Conservation (phyloP, 805 yeast genomes). For the Yarrowia sp. region DNA sequence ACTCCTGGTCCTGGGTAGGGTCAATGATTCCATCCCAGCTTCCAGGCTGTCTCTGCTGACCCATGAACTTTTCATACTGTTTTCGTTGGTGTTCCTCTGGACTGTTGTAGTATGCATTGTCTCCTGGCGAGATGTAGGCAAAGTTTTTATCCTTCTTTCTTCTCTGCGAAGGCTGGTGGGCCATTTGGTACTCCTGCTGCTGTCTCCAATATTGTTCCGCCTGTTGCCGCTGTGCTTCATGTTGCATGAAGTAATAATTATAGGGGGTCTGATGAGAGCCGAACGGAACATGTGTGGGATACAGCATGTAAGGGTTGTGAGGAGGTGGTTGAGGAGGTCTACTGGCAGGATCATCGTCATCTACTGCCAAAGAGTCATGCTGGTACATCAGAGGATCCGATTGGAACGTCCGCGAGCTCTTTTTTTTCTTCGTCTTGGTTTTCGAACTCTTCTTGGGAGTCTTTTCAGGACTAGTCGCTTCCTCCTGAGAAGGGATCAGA, state of each 20-base stretch:
- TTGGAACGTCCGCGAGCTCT: constrained; percentile 24
- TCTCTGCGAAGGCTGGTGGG: background rate
- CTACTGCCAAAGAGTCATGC: constrained; percentile 23
- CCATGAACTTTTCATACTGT: constrained; percentile 31
- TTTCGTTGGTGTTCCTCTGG: constrained; percentile 25
- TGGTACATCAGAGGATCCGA: constrained; percentile 20
- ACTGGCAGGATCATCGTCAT: constrained; percentile 4
- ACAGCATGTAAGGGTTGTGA: constrained; percentile 22
- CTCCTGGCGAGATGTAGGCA: constrained; percentile 33
- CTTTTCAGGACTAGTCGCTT: background rate
- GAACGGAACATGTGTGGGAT: constrained; percentile 32
- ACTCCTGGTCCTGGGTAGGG: constrained; percentile 35
- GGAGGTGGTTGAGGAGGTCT: constrained; percentile 33
- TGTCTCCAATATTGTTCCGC: constrained; percentile 13
- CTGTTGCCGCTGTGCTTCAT: constrained; percentile 5
- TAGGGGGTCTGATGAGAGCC: constrained; percentile 24
- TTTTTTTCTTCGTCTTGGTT: constrained; percentile 10
- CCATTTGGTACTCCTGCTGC: background rate
- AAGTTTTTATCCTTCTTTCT: constrained; percentile 21
- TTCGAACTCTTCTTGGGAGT: background rate
- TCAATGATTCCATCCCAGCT: constrained; percentile 37
- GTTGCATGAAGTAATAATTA: constrained; percentile 19
- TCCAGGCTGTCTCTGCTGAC: constrained; percentile 11
- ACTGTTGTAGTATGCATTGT: constrained; percentile 22
- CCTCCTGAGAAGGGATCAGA: background rate